These are phyloP conservation scores for Lanmaoa pseudosensibilis DNA, from an alignment of 768 basidiomycete genomes.

Conservation along the genomic window DNA sequence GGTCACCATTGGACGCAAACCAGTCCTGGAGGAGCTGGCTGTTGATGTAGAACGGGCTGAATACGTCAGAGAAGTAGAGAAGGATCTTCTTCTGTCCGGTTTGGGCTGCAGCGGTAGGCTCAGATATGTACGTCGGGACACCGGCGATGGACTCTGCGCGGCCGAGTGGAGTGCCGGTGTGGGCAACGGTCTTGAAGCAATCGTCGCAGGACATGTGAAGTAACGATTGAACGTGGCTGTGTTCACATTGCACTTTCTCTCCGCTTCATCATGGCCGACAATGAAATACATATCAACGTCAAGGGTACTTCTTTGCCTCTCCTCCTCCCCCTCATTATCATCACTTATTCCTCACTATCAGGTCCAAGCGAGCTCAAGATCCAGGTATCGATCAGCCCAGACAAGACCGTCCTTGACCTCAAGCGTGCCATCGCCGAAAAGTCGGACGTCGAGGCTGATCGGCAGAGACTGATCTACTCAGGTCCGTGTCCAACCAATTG, in stretches of 20 bases:
- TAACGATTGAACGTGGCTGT: slow-evolving; percentile 18
- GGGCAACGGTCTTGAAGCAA: slow-evolving; percentile 54
- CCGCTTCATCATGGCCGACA: slow-evolving; percentile 50
- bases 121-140: slow-evolving; percentile 55
- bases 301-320: slow-evolving; percentile 49
- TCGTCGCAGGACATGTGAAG: slow-evolving; percentile 47
- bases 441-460: slow-evolving; percentile 81
- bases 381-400: slow-evolving; percentile 74
- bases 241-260: not conserved
- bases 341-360: slow-evolving; percentile 22
- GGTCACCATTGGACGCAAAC: slow-evolving; percentile 55
- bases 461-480: slow-evolving; percentile 91
- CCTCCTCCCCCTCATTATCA: no score
- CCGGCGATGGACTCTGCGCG: slow-evolving; percentile 37
- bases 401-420: slow-evolving; percentile 87
- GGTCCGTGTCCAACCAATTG: slow-evolving; percentile 45
- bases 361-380: slow-evolving; percentile 94
- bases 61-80: slow-evolving; percentile 60
- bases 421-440: slow-evolving; percentile 87
- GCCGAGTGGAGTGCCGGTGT: slow-evolving; percentile 46
- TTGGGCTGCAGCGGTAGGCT: slow-evolving; percentile 32
- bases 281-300: slow-evolving; percentile 65
- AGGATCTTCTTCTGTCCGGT: slow-evolving; percentile 44
- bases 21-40: slow-evolving; percentile 63
- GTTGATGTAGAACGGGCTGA: slow-evolving; percentile 58